These are phyloP conservation scores for Aspergillus flavus DNA, from an alignment of 2,329 filamentous ascomycete species.

Conservation along the genomic window DNA sequence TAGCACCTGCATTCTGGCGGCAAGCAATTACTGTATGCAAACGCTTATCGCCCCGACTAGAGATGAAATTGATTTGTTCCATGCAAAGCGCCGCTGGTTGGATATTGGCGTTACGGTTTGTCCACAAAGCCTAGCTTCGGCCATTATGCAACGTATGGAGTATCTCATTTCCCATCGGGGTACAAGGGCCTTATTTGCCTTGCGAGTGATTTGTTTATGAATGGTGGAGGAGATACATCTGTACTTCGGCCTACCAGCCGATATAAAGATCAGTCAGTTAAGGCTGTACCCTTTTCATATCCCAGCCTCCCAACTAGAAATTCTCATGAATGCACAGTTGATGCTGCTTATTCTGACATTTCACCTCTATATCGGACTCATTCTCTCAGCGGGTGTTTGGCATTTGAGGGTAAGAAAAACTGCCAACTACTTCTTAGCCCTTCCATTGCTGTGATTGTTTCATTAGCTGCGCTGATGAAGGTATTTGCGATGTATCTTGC, in stretches of 20 bases:
- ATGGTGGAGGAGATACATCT: not conserved
- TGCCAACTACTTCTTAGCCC: conserved; percentile 1
- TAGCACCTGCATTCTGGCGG: not conserved
- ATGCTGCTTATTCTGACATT: too few species aligned
- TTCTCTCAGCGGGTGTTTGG: not conserved
- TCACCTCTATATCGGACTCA: not conserved
- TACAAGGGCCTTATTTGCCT: not conserved
- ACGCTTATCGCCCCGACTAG: not conserved
- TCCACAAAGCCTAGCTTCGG: too few species aligned
- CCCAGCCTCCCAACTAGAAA: not conserved
- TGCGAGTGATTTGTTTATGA: not conserved
- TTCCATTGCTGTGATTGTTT: not conserved
- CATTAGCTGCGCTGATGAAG: not conserved
- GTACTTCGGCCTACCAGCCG: not conserved
- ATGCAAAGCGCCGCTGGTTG: not conserved
- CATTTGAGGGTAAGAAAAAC: not conserved
- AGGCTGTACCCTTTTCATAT: too few species aligned
- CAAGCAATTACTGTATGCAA: conserved; percentile 4
- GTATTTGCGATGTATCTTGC: not conserved
- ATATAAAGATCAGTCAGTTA: not conserved
- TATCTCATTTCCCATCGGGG: not conserved
- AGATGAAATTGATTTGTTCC: not conserved
- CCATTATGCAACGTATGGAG: too few species aligned
- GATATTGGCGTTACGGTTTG: not conserved
- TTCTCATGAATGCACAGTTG: too few species aligned